A percentile compares a stretch with the other conserved stretches of the same genome.
Conservation (phyloP, 129 eudicot genomes). For the Flaveria ramosissima region DNA sequence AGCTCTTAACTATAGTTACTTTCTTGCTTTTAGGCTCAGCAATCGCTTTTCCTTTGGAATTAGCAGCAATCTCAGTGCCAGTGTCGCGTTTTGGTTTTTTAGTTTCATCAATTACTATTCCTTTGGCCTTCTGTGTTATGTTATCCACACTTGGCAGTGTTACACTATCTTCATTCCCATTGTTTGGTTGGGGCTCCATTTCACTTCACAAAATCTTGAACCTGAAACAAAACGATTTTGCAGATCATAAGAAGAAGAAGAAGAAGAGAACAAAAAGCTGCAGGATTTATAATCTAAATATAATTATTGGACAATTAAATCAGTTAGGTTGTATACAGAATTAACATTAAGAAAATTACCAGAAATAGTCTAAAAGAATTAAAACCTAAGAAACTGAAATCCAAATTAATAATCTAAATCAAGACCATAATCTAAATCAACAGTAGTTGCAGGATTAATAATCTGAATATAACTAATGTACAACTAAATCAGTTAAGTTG, state of each 20-base stretch:
- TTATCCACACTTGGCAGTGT: neutral
- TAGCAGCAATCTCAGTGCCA: neutral
- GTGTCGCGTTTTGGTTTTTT: neutral
- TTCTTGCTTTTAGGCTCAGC: neutral
- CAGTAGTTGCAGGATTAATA: neutral
- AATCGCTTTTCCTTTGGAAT: slow-evolving; percentile 1
- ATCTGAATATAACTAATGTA: neutral
- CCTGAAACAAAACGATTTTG: neutral
- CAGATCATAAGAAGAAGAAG: neutral
- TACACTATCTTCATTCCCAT: neutral
- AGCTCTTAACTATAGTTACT: slow-evolving; percentile 2
- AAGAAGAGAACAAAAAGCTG: too few relatives aligned
- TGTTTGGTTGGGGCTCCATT: neutral
- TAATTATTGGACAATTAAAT: neutral
- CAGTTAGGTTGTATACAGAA: neutral
- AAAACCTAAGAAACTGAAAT: neutral
- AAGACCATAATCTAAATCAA: neutral
- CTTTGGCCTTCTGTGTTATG: neutral
- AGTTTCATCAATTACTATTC: neutral
- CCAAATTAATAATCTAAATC: neutral
- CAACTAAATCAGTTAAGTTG: neutral
- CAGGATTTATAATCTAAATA: neutral
- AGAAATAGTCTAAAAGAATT: too few relatives aligned
- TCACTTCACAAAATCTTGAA: neutral
- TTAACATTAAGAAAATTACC: neutral